These are phyloP conservation scores for Whalleya microplaca DNA, from an alignment of 2,329 filamentous ascomycete species.

Conservation along the genomic window DNA sequence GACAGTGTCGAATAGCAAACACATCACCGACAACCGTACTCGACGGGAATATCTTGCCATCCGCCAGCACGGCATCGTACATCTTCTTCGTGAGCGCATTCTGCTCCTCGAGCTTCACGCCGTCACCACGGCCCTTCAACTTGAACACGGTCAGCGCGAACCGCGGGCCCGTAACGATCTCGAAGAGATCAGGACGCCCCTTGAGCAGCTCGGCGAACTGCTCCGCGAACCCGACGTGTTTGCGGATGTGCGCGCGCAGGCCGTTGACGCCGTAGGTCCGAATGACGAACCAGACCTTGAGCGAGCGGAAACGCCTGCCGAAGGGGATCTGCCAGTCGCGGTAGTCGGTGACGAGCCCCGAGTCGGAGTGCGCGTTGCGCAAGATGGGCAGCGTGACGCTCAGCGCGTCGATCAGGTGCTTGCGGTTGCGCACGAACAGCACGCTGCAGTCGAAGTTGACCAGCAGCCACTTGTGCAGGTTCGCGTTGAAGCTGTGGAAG, in stretches of 20 bases:
- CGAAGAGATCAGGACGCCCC: slow-evolving; percentile 70
- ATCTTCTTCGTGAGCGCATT: slow-evolving; percentile 74
- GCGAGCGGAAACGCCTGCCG: slow-evolving; percentile 80
- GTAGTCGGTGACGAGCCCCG: slow-evolving; percentile 88
- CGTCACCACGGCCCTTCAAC: slow-evolving; percentile 46
- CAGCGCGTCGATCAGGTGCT: slow-evolving; percentile 78
- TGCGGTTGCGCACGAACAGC: slow-evolving; percentile 76
- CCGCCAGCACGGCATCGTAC: slow-evolving; percentile 73
- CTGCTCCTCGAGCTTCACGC: slow-evolving; percentile 48
- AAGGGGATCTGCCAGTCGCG: slow-evolving; percentile 97
- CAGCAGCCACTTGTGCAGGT: slow-evolving; percentile 97
- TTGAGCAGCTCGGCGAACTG: slow-evolving; percentile 66
- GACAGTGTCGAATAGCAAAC: slow-evolving; percentile 82
- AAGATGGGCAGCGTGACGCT: slow-evolving; percentile 82
- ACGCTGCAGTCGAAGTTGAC: slow-evolving; percentile 89
- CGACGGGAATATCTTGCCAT: slow-evolving; percentile 82
- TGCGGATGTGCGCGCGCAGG: slow-evolving; percentile 72
- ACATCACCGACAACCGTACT: slow-evolving; percentile 72
- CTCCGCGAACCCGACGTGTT: slow-evolving; percentile 71
- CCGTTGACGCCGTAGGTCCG: slow-evolving; percentile 80
- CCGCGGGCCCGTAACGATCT: slow-evolving; percentile 71
- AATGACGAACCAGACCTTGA: slow-evolving; percentile 97
- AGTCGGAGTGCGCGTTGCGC: slow-evolving; percentile 77
- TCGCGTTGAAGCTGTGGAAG: slow-evolving; percentile 91
- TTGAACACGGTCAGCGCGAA: slow-evolving; percentile 83